phyloP scores from a whole-genome alignment of 768 basidiomycete genomes.

The Tremella yokohamensis region DNA sequence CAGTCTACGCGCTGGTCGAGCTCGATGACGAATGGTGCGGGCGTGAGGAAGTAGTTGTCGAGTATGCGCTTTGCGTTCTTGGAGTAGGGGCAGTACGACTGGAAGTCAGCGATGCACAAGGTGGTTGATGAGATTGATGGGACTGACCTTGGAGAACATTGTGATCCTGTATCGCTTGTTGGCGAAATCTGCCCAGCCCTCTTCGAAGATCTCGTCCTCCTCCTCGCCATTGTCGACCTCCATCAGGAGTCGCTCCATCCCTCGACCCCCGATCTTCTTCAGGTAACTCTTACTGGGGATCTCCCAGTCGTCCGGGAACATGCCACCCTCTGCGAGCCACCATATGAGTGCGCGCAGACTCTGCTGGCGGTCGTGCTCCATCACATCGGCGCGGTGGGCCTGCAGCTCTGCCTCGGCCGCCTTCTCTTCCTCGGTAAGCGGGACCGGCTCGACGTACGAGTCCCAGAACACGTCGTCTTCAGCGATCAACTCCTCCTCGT shows the following conservation, averaged over 20 bases:
- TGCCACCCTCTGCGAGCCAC: conserved; percentile 46
- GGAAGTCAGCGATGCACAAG: not conserved
- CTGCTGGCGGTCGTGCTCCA: conserved; percentile 28
- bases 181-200: conserved; percentile 44
- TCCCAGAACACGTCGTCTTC: conserved; percentile 44
- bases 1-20: conserved; percentile 50
- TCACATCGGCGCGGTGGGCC: conserved; percentile 25
- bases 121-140: not conserved
- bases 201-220: conserved; percentile 31
- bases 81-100: conserved; percentile 52
- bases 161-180: conserved; percentile 41
- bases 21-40: conserved; percentile 47
- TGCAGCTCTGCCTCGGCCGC: conserved; percentile 24
- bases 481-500: conserved; percentile 41
- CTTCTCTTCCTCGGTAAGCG: conserved; percentile 26
- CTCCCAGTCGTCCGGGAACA: conserved; percentile 34
- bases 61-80: conserved; percentile 47
- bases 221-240: conserved; percentile 31
- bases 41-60: conserved; percentile 34
- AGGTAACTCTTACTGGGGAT: conserved; percentile 28
- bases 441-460: conserved; percentile 28
- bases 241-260: conserved; percentile 35
- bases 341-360: conserved; percentile 38
- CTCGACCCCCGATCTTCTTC: conserved; percentile 28
- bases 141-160: conserved; percentile 49